These are phyloP conservation scores for Aureobasidium sp. DNA, from an alignment of 2,329 filamentous ascomycete species.

Conservation along the genomic window DNA sequence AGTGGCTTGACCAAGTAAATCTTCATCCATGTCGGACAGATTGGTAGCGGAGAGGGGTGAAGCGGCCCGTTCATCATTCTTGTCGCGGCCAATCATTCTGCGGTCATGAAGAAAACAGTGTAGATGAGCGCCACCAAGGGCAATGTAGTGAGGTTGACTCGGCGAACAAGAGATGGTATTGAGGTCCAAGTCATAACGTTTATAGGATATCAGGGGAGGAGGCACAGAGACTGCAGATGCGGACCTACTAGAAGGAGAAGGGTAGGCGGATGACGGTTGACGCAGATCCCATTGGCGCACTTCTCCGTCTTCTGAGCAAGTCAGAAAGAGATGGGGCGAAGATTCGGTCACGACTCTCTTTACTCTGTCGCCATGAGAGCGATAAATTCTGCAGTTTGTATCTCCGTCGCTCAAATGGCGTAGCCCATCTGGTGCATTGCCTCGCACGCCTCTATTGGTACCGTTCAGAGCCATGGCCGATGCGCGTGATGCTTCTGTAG, in stretches of 20 bases:
- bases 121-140: constrained; percentile 59
- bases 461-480: constrained; percentile 39
- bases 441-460: constrained; percentile 42
- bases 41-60: constrained; percentile 34
- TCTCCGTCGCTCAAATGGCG: constrained; percentile 51
- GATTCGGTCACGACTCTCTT: constrained; percentile 65
- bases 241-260: constrained; percentile 40
- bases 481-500: constrained; percentile 37
- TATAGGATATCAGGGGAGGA: constrained; percentile 61
- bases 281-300: constrained; percentile 63
- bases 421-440: constrained; percentile 47
- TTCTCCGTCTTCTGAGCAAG: constrained; percentile 63
- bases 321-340: constrained; percentile 61
- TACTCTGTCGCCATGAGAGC: constrained; percentile 57
- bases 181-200: constrained; percentile 54
- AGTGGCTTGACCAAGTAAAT: constrained; percentile 52
- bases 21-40: constrained; percentile 43
- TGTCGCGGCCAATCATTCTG: constrained; percentile 58
- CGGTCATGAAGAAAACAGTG: constrained; percentile 64
- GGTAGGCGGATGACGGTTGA: constrained; percentile 58
- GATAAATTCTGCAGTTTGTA: constrained; percentile 56
- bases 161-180: constrained; percentile 63
- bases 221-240: constrained; percentile 46
- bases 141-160: constrained; percentile 63
- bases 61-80: constrained; percentile 47